Conservation (phyloP, 495 filamentous ascomycete genomes). For the Aspergillus taichungensis region DNA sequence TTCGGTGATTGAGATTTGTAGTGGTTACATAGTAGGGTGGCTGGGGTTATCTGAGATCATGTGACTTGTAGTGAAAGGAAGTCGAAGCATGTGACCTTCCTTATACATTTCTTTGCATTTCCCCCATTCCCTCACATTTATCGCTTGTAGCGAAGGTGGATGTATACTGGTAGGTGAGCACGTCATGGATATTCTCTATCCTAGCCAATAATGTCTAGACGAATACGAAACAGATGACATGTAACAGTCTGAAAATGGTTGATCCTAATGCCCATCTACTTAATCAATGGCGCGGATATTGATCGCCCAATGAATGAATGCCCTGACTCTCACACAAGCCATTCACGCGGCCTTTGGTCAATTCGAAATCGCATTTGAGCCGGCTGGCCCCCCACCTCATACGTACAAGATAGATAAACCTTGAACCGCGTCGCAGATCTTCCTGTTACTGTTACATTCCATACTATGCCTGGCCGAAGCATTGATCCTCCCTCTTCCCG, state of each 20-base stretch:
- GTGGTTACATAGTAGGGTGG: too few species aligned
- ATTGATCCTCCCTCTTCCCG: slow-evolving; percentile 23
- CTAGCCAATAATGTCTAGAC: background rate
- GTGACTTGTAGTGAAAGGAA: too few species aligned
- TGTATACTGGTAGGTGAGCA: background rate
- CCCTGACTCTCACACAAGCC: background rate
- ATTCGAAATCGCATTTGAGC: slow-evolving; percentile 5
- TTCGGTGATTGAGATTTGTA: too few species aligned
- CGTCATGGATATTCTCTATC: background rate
- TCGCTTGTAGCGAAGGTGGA: background rate
- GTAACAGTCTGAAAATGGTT: slow-evolving; percentile 3
- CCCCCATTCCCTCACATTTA: slow-evolving; percentile 5
- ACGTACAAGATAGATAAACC: slow-evolving; percentile 19
- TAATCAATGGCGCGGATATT: slow-evolving; percentile 1
- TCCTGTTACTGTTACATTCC: slow-evolving; percentile 17
- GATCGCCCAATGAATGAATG: slow-evolving; percentile 5
- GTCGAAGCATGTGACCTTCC: too few species aligned
- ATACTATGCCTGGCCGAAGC: slow-evolving; percentile 14
- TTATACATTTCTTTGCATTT: too few species aligned
- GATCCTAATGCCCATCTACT: background rate
- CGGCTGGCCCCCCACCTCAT: background rate
- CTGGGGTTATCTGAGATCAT: too few species aligned
- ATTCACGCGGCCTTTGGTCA: slow-evolving; percentile 1
- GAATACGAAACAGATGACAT: background rate
- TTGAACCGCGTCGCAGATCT: background rate